Evolutionary conservation across 176 grass and related monocot genomes (phyloP).

Genomic region (Triticum urartu): DNA sequence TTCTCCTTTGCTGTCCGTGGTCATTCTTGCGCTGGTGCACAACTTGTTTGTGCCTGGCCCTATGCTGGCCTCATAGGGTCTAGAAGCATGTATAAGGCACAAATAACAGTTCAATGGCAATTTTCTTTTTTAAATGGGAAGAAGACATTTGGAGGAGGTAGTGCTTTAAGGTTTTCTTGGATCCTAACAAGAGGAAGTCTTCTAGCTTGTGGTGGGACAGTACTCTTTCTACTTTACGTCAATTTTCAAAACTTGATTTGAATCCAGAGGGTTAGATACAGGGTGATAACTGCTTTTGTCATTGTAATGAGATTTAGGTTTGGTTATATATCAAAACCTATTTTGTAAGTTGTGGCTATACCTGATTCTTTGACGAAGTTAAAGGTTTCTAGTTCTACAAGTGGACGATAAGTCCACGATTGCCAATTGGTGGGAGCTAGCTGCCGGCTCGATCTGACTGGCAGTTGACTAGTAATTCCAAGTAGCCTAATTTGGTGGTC

Average conservation of each 20-base stretch:
- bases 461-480: not conserved
- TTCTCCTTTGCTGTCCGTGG: not conserved
- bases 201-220: not conserved
- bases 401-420: not conserved
- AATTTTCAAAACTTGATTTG: not conserved
- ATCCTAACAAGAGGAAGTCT: not conserved
- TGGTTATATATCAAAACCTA: not conserved
- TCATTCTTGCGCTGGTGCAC: slow-evolving; percentile 7
- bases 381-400: not conserved
- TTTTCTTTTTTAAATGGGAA: not conserved
- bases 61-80: not conserved
- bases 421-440: not conserved
- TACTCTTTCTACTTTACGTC: not conserved
- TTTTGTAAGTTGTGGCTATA: not conserved
- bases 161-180: not conserved
- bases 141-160: not conserved
- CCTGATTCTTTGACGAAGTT: not conserved
- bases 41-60: not conserved
- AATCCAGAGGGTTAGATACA: not conserved
- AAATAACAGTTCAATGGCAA: not conserved
- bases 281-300: not conserved
- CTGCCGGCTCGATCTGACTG: not conserved
- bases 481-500: no score
- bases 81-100: not conserved
- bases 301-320: not conserved